phyloP scores from a whole-genome alignment of 2,329 filamentous ascomycete genomes.

The Blastomyces silverae region DNA sequence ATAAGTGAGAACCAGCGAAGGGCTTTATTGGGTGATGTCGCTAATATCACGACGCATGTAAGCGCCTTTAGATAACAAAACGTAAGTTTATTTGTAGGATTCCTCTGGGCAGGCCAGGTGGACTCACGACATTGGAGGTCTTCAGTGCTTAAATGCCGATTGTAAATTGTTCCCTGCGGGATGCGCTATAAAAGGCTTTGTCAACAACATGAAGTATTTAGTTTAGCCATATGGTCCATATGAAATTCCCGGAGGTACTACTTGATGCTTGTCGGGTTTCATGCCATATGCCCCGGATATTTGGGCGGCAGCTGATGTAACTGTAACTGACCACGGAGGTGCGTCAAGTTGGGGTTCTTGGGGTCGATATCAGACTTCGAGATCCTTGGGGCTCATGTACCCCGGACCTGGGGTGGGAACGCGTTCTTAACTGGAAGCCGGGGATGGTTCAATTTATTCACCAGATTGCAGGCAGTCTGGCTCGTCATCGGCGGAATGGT shows the following conservation, averaged over 20 bases:
- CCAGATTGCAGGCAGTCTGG: background rate
- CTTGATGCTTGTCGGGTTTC: background rate
- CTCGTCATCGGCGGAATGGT: background rate
- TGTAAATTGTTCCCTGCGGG: background rate
- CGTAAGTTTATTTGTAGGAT: background rate
- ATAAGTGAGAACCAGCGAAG: background rate
- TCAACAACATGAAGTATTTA: background rate
- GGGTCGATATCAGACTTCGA: background rate
- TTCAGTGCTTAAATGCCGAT: background rate
- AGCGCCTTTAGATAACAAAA: background rate
- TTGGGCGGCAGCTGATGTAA: constrained; percentile 1
- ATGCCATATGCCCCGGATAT: background rate
- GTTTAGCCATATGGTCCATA: background rate
- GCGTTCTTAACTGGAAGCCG: background rate
- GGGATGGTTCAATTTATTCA: background rate
- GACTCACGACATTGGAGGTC: background rate
- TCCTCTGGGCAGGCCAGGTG: background rate
- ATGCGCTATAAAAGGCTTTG: background rate
- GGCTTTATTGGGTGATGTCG: background rate
- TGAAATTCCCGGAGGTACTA: background rate
- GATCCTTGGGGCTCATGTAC: background rate
- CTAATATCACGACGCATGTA: background rate
- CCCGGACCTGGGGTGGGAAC: background rate
- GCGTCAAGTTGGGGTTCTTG: background rate
- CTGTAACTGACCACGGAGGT: background rate